Evolutionary conservation across 768 basidiomycete genomes (phyloP).

Genomic region (Xerocomellus dryophilus): DNA sequence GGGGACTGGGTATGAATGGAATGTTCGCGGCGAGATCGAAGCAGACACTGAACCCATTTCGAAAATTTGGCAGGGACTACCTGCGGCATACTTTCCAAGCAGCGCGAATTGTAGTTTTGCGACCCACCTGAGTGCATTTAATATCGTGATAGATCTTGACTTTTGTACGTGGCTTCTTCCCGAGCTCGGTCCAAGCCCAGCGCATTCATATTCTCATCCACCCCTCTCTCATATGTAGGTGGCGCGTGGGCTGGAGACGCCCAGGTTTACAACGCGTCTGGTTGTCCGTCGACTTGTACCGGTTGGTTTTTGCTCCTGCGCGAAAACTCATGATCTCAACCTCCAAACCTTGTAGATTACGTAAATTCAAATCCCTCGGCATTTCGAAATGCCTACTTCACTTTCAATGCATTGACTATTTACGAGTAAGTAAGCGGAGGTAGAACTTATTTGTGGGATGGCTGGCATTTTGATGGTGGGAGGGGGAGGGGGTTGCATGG

Average conservation of each 20-base stretch:
- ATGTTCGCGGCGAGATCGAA: background rate
- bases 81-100: conserved; percentile 57
- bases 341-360: conserved; percentile 20
- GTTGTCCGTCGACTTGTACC: conserved; percentile 29
- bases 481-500: too few species aligned
- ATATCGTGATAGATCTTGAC: conserved; percentile 58
- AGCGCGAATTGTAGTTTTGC: conserved; percentile 54
- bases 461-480: background rate
- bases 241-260: conserved; percentile 29
- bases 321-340: background rate
- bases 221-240: conserved; percentile 9
- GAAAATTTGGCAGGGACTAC: conserved; percentile 44
- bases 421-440: conserved; percentile 30
- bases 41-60: background rate
- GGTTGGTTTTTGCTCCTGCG: conserved; percentile 15
- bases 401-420: conserved; percentile 36
- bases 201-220: background rate
- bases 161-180: conserved; percentile 20
- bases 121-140: conserved; percentile 52
- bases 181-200: background rate
- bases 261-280: conserved; percentile 15
- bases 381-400: conserved; percentile 41
- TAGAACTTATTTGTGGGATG: background rate
- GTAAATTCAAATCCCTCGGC: conserved; percentile 39
- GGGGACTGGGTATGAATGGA: conserved; percentile 23